A percentile compares a stretch with the other conserved stretches of the same genome.
Evolutionary conservation across 306 rosid genomes (phyloP).

Genomic region (Cucurbita argyrosperma): DNA sequence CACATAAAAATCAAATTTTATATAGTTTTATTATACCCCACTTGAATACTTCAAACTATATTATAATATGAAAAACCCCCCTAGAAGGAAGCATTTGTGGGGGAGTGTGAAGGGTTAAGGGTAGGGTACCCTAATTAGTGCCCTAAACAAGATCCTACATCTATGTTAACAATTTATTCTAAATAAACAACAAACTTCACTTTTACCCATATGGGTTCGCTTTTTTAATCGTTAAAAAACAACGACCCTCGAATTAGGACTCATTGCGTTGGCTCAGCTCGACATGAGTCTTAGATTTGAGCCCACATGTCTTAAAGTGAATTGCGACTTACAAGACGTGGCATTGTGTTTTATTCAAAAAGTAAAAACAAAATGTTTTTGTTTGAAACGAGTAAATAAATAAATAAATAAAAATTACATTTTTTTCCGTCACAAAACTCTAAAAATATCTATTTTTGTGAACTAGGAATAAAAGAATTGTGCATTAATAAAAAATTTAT

Average conservation of each 20-base stretch:
- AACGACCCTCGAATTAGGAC: background rate
- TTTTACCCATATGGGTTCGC: background rate
- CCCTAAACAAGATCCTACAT: conserved; percentile 9
- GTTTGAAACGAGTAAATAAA: background rate
- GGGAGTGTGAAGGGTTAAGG: background rate
- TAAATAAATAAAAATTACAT: background rate
- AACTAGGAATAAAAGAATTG: background rate
- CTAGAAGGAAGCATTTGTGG: conserved; percentile 1
- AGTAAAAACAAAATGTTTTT: background rate
- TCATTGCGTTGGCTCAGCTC: background rate
- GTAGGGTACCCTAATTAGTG: conserved; percentile 7
- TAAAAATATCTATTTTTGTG: background rate
- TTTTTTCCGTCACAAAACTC: background rate
- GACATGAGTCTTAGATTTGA: background rate
- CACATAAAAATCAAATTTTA: background rate
- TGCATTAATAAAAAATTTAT: no score
- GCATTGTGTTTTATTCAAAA: background rate
- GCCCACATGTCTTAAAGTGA: background rate
- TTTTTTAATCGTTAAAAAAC: background rate
- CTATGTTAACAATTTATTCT: background rate
- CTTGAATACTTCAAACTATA: background rate
- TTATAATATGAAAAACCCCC: background rate
- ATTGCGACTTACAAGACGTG: background rate
- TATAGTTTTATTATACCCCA: background rate
- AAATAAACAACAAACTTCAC: background rate